Evolutionary conservation across 768 basidiomycete species (phyloP).

Genomic region (Lactarius deliciosus): DNA sequence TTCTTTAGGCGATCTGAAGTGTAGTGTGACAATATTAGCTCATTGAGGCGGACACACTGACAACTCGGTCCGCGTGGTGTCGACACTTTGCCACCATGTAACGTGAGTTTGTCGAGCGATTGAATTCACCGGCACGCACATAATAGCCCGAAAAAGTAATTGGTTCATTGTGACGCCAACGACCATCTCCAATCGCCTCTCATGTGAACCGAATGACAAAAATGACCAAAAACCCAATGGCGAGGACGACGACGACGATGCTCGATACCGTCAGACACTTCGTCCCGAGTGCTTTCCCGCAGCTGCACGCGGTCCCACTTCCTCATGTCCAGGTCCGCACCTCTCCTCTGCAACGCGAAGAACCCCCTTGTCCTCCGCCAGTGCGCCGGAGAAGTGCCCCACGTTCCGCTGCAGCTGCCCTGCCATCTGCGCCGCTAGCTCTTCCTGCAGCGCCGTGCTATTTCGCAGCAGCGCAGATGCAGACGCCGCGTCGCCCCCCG

Average conservation of each 20-base stretch:
- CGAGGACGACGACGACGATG: too few species aligned
- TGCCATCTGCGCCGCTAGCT: constrained; percentile 61
- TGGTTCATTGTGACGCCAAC: too few species aligned
- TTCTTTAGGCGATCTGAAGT: not conserved
- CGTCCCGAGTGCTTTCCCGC: too few species aligned
- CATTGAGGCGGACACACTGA: too few species aligned
- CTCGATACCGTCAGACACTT: too few species aligned
- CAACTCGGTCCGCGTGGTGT: too few species aligned
- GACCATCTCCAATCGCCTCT: constrained; percentile 1
- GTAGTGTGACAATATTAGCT: too few species aligned
- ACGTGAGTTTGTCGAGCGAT: too few species aligned
- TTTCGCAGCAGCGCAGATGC: constrained; percentile 49
- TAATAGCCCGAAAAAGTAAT: too few species aligned
- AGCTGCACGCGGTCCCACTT: constrained; percentile 60
- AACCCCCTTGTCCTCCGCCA: constrained; percentile 73
- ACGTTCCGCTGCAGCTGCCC: constrained; percentile 83
- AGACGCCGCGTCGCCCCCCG: constrained; percentile 32
- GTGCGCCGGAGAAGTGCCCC: constrained; percentile 65
- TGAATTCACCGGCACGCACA: too few species aligned
- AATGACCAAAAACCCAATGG: constrained; percentile 70
- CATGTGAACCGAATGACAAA: constrained; percentile 66
- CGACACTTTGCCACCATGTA: too few species aligned
- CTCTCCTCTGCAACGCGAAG: constrained; percentile 63
- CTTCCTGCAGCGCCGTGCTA: constrained; percentile 33
- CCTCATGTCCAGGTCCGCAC: constrained; percentile 65